These are phyloP conservation scores for Beverwykella pulmonaria DNA, from an alignment of 495 filamentous ascomycete species.

Conservation along the genomic window DNA sequence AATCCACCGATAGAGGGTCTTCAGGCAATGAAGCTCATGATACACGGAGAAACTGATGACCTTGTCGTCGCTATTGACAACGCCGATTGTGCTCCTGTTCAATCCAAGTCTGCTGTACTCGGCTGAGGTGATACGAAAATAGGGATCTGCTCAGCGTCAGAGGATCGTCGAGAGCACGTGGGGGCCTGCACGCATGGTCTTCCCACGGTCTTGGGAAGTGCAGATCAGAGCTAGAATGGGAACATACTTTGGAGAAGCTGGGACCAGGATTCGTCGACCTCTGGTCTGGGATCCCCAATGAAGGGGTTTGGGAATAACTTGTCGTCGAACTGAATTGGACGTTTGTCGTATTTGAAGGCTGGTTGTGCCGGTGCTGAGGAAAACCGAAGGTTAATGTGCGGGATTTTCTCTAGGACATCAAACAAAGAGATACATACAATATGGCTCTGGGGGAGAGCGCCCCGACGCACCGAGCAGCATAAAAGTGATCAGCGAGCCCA, in stretches of 20 bases:
- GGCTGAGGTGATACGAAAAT: slow-evolving; percentile 3
- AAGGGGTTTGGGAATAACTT: slow-evolving; percentile 4
- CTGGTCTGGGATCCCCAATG: slow-evolving; percentile 10
- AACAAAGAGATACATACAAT: neutral
- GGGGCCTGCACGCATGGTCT: neutral
- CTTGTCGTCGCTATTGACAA: slow-evolving; percentile 5
- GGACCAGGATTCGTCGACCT: slow-evolving; percentile 9
- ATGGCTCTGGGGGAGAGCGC: neutral
- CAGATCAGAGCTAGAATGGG: neutral
- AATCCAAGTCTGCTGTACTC: neutral
- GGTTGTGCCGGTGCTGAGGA: neutral
- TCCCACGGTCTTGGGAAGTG: neutral
- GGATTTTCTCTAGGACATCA: neutral
- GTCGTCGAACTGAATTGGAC: neutral
- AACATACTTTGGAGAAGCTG: slow-evolving; percentile 5
- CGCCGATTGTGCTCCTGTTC: neutral
- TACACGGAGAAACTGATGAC: slow-evolving; percentile 8
- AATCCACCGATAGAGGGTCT: slow-evolving; percentile 15
- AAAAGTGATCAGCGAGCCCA: neutral
- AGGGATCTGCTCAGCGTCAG: neutral
- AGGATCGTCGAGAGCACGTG: neutral
- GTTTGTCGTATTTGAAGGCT: neutral
- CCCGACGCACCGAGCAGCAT: neutral
- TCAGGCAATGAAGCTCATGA: slow-evolving; percentile 28
- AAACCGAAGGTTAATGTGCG: neutral